phyloP scores from a whole-genome alignment of 2,329 filamentous ascomycete genomes.

The Colletotrichum sublineola region DNA sequence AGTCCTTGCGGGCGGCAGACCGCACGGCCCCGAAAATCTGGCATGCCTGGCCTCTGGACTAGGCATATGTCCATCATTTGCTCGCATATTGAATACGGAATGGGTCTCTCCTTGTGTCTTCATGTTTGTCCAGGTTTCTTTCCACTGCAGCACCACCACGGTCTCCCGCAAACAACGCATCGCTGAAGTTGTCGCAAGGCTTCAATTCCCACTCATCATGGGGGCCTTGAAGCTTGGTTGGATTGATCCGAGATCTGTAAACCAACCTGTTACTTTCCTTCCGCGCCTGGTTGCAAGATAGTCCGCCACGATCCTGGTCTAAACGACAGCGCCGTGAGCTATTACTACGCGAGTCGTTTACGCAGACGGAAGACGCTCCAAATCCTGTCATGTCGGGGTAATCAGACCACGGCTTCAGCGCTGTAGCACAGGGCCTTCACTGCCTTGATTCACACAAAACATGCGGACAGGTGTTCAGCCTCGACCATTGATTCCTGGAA shows the following conservation, averaged over 20 bases:
- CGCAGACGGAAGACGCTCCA: slow-evolving; percentile 13
- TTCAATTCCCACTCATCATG: slow-evolving; percentile 11
- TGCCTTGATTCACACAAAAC: neutral
- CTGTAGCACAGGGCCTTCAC: neutral
- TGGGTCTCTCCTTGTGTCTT: neutral
- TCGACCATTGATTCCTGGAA: neutral
- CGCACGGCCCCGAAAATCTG: neutral
- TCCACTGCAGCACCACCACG: neutral
- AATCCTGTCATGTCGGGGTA: neutral
- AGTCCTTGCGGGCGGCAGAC: neutral
- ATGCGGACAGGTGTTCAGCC: slow-evolving; percentile 2
- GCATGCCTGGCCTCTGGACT: neutral
- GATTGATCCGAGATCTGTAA: neutral
- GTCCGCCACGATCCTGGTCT: slow-evolving; percentile 6
- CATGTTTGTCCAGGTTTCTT: neutral
- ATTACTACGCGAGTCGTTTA: neutral
- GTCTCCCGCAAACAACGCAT: neutral
- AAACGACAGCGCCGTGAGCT: neutral
- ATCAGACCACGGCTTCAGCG: slow-evolving; percentile 9
- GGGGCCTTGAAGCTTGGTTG: neutral
- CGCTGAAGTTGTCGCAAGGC: neutral
- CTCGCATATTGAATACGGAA: neutral
- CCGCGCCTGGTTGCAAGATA: slow-evolving; percentile 4
- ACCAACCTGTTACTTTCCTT: neutral
- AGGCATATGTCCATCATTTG: neutral